These are phyloP conservation scores for Malus hybrid DNA, from an alignment of 331 rosid genomes.

Conservation along the genomic window DNA sequence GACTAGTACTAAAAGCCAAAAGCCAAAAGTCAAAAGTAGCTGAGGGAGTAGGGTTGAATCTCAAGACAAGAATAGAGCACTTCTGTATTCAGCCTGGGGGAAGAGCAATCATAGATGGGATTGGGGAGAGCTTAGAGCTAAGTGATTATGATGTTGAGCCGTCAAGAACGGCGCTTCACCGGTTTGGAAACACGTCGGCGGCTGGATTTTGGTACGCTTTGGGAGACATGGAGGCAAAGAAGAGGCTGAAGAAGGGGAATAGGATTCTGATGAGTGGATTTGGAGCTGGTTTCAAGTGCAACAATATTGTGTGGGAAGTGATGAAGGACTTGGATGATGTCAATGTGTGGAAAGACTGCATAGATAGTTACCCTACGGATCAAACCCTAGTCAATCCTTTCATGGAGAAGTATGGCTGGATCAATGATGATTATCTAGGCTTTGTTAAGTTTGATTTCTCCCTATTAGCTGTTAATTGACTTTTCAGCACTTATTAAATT, in stretches of 20 bases:
- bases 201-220: conserved; percentile 28
- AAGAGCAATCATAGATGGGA: conserved; percentile 14
- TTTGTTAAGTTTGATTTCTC: background rate
- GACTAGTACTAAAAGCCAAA: background rate
- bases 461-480: background rate
- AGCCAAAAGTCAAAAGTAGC: background rate
- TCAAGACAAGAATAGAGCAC: conserved; percentile 19
- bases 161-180: conserved; percentile 15
- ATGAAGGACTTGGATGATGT: conserved; percentile 14
- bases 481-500: background rate
- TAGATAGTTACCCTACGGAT: conserved; percentile 14
- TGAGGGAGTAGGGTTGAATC: conserved; percentile 7
- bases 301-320: conserved; percentile 26
- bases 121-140: conserved; percentile 11
- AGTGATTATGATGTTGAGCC: conserved; percentile 19
- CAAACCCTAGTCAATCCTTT: background rate
- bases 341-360: conserved; percentile 20
- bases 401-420: conserved; percentile 10
- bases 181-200: conserved; percentile 21
- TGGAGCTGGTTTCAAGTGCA: conserved; percentile 31
- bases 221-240: conserved; percentile 29
- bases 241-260: conserved; percentile 24
- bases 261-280: conserved; percentile 23
- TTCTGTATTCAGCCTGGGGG: conserved; percentile 24
- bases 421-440: conserved; percentile 8